Conservation (phyloP, 2,329 filamentous ascomycete genomes). For the Botrytis fabae region DNA sequence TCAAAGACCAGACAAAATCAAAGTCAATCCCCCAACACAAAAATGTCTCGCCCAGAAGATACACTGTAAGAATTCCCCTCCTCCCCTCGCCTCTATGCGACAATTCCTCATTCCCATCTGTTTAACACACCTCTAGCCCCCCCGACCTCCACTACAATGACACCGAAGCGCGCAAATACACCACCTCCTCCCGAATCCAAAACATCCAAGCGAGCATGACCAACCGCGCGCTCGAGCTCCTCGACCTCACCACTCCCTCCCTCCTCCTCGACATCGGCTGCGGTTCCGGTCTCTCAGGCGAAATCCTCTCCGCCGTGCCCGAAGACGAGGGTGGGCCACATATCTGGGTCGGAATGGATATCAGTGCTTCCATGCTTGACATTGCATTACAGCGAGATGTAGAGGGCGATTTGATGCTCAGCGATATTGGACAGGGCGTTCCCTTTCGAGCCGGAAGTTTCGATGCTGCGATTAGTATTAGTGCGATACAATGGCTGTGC, state of each 20-base stretch:
- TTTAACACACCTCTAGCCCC: slow-evolving; percentile 55
- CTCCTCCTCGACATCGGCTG: slow-evolving; percentile 96
- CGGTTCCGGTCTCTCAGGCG: slow-evolving; percentile 89
- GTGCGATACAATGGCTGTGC: slow-evolving; percentile 97
- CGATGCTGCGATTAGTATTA: slow-evolving; percentile 93
- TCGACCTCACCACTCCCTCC: slow-evolving; percentile 75
- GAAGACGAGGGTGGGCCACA: slow-evolving; percentile 79
- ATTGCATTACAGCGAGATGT: slow-evolving; percentile 88
- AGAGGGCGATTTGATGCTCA: slow-evolving; percentile 89
- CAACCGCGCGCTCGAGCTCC: slow-evolving; percentile 84
- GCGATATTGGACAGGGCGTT: slow-evolving; percentile 92
- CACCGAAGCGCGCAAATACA: slow-evolving; percentile 94
- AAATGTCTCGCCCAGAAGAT: slow-evolving; percentile 97
- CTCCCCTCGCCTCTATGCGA: slow-evolving; percentile 23
- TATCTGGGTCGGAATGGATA: slow-evolving; percentile 96
- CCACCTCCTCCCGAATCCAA: slow-evolving; percentile 91
- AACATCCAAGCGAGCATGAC: slow-evolving; percentile 97
- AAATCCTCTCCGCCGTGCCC: slow-evolving; percentile 77
- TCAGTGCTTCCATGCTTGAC: slow-evolving; percentile 94
- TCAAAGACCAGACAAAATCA: background rate
- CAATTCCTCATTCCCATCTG: slow-evolving; percentile 26
- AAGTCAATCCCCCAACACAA: slow-evolving; percentile 41
- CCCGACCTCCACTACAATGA: slow-evolving; percentile 99
- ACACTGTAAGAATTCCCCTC: slow-evolving; percentile 63
- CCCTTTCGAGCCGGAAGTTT: slow-evolving; percentile 91